These are phyloP conservation scores for Rhynchospora breviuscula DNA, from an alignment of 176 grass and related monocot species.

Conservation along the genomic window DNA sequence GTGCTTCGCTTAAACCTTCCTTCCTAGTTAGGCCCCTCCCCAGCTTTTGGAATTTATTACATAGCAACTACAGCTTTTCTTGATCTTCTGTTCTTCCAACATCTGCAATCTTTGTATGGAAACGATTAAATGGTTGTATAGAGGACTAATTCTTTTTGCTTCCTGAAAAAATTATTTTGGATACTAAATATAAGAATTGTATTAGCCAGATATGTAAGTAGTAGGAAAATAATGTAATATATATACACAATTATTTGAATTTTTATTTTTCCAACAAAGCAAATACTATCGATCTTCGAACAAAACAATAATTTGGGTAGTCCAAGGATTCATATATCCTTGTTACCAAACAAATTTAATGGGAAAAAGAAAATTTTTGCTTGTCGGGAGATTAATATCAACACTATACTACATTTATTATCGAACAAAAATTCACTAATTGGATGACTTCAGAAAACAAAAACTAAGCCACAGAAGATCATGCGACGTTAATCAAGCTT, in stretches of 20 bases:
- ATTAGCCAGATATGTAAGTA: background rate
- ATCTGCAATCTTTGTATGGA: background rate
- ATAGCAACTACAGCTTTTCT: background rate
- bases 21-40: background rate
- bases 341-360: background rate
- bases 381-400: too few relatives aligned
- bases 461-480: constrained; percentile 6
- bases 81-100: constrained; percentile 22
- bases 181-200: background rate
- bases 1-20: constrained; percentile 12
- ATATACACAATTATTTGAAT: background rate
- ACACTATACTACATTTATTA: too few relatives aligned
- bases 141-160: background rate
- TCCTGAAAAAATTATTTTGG: background rate
- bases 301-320: background rate
- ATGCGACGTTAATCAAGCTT: background rate
- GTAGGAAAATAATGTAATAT: background rate
- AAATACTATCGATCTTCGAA: background rate
- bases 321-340: background rate
- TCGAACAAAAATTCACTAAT: too few relatives aligned
- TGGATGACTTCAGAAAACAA: too few relatives aligned
- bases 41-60: constrained; percentile 43
- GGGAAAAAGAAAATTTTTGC: too few relatives aligned
- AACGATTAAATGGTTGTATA: background rate
- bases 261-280: background rate